Conservation (phyloP, 345 rosid species). For the Eucalyptus tenuipes region DNA sequence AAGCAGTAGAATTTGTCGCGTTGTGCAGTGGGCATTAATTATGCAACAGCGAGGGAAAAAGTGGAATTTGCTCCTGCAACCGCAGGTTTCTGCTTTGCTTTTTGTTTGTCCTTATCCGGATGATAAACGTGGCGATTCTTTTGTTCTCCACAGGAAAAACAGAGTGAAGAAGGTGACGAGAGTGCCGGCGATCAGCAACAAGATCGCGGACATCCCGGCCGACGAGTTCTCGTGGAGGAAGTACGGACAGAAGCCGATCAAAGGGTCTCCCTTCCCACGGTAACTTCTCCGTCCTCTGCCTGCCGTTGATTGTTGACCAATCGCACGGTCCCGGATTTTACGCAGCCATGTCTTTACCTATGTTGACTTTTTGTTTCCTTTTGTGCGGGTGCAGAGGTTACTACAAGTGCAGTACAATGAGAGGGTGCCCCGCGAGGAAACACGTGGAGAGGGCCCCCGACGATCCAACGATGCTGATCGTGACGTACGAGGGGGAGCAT, state of each 20-base stretch:
- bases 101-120: not conserved
- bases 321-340: not conserved
- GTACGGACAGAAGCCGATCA: constrained; percentile 96
- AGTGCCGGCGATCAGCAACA: constrained; percentile 86
- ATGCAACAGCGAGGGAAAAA: not conserved
- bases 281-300: constrained; percentile 5
- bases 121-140: not conserved
- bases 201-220: constrained; percentile 88
- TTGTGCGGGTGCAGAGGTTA: constrained; percentile 48
- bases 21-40: not conserved
- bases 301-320: not conserved
- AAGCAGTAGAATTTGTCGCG: not conserved
- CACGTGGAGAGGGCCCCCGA: constrained; percentile 90
- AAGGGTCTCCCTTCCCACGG: constrained; percentile 96
- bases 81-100: not conserved
- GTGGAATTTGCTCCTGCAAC: not conserved
- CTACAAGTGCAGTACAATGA: constrained; percentile 76
- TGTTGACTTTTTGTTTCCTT: too few species aligned
- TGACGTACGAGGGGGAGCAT: constrained; percentile 92
- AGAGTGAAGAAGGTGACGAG: constrained; percentile 56
- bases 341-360: not conserved
- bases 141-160: constrained; percentile 35
- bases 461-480: constrained; percentile 81
- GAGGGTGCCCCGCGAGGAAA: constrained; percentile 94
- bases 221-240: constrained; percentile 95